phyloP scores from a whole-genome alignment of 768 basidiomycete genomes.

The Mycena chlorophos region DNA sequence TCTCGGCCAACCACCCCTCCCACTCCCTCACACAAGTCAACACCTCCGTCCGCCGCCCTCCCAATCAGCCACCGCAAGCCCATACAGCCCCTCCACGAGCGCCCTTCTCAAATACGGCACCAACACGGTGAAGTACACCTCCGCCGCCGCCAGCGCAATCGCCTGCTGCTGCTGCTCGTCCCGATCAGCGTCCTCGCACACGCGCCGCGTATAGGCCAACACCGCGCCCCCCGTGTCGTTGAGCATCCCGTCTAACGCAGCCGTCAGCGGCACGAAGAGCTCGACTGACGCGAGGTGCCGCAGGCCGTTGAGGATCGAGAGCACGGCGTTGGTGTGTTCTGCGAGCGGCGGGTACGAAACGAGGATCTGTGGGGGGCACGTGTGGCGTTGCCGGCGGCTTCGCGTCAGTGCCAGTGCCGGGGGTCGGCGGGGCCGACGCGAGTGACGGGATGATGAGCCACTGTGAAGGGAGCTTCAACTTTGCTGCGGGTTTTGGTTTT shows the following conservation, averaged over 20 bases:
- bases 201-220: slow-evolving; percentile 41
- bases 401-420: slow-evolving; percentile 28
- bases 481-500: slow-evolving; percentile 20
- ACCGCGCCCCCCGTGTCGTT: slow-evolving; percentile 46
- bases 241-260: slow-evolving; percentile 54
- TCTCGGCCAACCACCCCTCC: slow-evolving; percentile 29
- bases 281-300: slow-evolving; percentile 75
- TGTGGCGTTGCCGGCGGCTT: slow-evolving; percentile 44
- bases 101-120: slow-evolving; percentile 73
- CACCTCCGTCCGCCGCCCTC: slow-evolving; percentile 26
- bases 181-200: slow-evolving; percentile 26
- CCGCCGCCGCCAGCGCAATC: slow-evolving; percentile 48
- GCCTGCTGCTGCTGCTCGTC: slow-evolving; percentile 30
- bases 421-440: slow-evolving; percentile 30
- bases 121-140: slow-evolving; percentile 60
- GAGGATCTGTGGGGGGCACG: slow-evolving; percentile 69
- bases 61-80: slow-evolving; percentile 31
- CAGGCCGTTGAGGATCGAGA: slow-evolving; percentile 75
- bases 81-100: slow-evolving; percentile 75
- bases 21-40: slow-evolving; percentile 33
- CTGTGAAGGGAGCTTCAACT: slow-evolving; percentile 41
- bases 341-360: slow-evolving; percentile 78
- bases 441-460: slow-evolving; percentile 49
- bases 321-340: slow-evolving; percentile 65
- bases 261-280: slow-evolving; percentile 50